Evolutionary conservation across 2,329 filamentous ascomycete genomes (phyloP).

Genomic region (Trichophyton equinum): DNA sequence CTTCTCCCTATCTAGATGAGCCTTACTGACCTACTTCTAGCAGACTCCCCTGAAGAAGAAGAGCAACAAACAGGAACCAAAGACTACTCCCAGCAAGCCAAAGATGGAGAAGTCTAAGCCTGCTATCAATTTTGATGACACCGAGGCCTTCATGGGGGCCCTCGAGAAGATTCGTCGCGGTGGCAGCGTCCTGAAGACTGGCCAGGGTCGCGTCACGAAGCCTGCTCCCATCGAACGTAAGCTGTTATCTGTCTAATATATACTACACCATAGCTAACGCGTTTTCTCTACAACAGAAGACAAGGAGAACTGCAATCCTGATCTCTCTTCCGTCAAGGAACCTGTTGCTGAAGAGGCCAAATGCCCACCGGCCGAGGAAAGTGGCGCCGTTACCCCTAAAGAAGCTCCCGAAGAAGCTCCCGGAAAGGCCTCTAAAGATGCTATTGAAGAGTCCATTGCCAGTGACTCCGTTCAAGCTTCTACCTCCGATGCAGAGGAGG

Average conservation of each 20-base stretch:
- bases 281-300: background rate
- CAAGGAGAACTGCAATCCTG: background rate
- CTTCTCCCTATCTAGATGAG: background rate
- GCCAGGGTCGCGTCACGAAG: background rate
- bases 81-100: background rate
- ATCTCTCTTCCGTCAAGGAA: background rate
- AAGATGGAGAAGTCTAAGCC: background rate
- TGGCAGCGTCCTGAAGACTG: background rate
- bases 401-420: background rate
- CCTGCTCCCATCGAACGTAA: background rate
- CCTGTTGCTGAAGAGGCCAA: background rate
- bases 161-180: background rate
- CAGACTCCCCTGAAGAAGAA: background rate
- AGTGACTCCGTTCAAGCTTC: too few species aligned
- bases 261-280: background rate
- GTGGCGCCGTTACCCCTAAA: background rate
- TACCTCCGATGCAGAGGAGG: constrained; percentile 11
- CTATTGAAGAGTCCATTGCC: too few species aligned
- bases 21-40: background rate
- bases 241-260: background rate
- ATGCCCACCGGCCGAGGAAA: background rate
- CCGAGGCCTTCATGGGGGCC: constrained; percentile 1
- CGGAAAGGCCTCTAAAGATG: background rate
- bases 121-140: background rate
- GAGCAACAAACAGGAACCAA: background rate